phyloP scores from a whole-genome alignment of 805 yeast species.

The Starmerella roubikii region DNA sequence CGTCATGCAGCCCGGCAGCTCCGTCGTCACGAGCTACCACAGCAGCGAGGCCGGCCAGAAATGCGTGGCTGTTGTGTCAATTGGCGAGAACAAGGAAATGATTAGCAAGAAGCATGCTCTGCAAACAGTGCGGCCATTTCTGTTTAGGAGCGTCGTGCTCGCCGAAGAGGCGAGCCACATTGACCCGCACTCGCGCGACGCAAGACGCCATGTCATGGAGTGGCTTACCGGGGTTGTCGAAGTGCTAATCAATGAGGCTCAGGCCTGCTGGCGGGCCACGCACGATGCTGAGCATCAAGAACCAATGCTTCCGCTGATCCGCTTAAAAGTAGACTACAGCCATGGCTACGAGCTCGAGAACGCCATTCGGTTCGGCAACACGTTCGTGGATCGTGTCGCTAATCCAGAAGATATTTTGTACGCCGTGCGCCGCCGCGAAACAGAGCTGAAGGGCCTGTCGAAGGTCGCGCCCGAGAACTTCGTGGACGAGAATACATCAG shows the following conservation, averaged over 20 bases:
- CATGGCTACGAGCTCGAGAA: slow-evolving; percentile 90
- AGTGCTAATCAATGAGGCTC: slow-evolving; percentile 46
- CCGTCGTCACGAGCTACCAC: slow-evolving; percentile 79
- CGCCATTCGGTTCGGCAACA: slow-evolving; percentile 73
- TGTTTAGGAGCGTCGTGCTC: slow-evolving; percentile 51
- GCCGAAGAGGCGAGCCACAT: slow-evolving; percentile 28
- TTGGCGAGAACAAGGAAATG: slow-evolving; percentile 41
- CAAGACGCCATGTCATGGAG: slow-evolving; percentile 38
- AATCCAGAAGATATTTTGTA: slow-evolving; percentile 77
- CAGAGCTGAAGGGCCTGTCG: slow-evolving; percentile 16
- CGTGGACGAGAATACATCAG: neutral
- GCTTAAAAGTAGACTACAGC: slow-evolving; percentile 75
- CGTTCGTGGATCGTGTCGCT: slow-evolving; percentile 83
- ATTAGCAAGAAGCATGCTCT: slow-evolving; percentile 48
- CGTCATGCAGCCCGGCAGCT: slow-evolving; percentile 84
- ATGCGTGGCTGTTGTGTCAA: slow-evolving; percentile 54
- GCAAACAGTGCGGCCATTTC: slow-evolving; percentile 68
- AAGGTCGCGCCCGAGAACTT: slow-evolving; percentile 5
- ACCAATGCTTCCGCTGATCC: slow-evolving; percentile 62
- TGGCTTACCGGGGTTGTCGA: slow-evolving; percentile 56
- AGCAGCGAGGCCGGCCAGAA: slow-evolving; percentile 74
- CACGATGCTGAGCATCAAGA: slow-evolving; percentile 26
- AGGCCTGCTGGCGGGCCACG: slow-evolving; percentile 31
- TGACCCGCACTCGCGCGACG: slow-evolving; percentile 32
- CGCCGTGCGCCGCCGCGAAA: slow-evolving; percentile 36